Conservation (phyloP, 2,329 filamentous ascomycete genomes). For the Ilyonectria sp. region DNA sequence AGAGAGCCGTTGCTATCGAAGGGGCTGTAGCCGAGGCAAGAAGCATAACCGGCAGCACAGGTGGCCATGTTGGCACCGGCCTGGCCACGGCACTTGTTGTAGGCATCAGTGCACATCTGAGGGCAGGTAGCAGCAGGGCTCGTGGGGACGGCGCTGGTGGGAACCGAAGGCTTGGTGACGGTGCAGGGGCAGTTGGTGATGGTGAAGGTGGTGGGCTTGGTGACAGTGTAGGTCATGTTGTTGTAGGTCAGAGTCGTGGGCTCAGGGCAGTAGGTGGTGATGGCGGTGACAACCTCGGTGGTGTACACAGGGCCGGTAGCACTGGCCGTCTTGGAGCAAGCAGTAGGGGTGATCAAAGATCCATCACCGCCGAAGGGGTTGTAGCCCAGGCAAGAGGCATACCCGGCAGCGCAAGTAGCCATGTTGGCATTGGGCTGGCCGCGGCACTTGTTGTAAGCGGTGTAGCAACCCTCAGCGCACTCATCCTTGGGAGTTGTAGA, state of each 20-base stretch:
- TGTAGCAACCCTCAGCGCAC: slow-evolving; percentile 40
- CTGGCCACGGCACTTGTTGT: slow-evolving; percentile 38
- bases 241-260: slow-evolving; percentile 54
- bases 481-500: slow-evolving; percentile 26
- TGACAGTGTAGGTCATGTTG: slow-evolving; percentile 28
- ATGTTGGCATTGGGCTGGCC: slow-evolving; percentile 38
- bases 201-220: slow-evolving; percentile 18
- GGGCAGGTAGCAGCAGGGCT: slow-evolving; percentile 36
- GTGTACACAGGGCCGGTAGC: slow-evolving; percentile 52
- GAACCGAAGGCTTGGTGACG: not conserved
- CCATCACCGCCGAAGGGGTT: slow-evolving; percentile 41
- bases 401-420: slow-evolving; percentile 43
- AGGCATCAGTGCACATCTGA: slow-evolving; percentile 33
- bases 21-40: slow-evolving; percentile 47
- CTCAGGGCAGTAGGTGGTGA: slow-evolving; percentile 78
- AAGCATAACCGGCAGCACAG: slow-evolving; percentile 44
- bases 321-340: slow-evolving; percentile 34
- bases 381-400: slow-evolving; percentile 45
- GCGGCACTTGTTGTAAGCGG: slow-evolving; percentile 39
- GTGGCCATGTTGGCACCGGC: slow-evolving; percentile 40
- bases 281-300: slow-evolving; percentile 74
- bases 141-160: not conserved
- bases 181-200: slow-evolving; percentile 9
- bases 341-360: slow-evolving; percentile 32
- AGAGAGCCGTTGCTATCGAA: slow-evolving; percentile 33